Evolutionary conservation across 106 monocot species (phyloP).

Genomic region (Hemerocallis citrina): DNA sequence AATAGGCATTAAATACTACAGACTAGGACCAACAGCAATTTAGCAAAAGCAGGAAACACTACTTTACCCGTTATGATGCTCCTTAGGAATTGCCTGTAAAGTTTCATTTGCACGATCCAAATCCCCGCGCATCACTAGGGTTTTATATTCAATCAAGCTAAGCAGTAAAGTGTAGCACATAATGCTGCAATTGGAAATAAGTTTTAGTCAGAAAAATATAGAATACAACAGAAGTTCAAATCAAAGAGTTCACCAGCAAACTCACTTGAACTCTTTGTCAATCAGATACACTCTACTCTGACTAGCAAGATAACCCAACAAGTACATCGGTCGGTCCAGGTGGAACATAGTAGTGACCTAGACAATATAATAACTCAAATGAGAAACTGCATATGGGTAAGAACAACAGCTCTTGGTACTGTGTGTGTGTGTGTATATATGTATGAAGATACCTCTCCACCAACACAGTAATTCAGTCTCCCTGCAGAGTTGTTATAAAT

Average conservation of each 20-base stretch:
- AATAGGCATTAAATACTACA: no score
- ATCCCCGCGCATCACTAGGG: slow-evolving; percentile 81
- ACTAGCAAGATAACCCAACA: slow-evolving; percentile 86
- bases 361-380: no score
- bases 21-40: no score
- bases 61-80: slow-evolving; percentile 70
- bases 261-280: slow-evolving; percentile 98
- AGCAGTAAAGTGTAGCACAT: slow-evolving; percentile 93
- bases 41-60: background rate
- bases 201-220: background rate
- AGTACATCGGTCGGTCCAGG: slow-evolving; percentile 93
- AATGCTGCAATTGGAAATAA: slow-evolving; percentile 41
- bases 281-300: slow-evolving; percentile 94
- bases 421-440: no score
- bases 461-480: slow-evolving; percentile 94
- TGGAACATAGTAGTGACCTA: slow-evolving; percentile 99
- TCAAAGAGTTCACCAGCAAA: slow-evolving; percentile 4
- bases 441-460: slow-evolving; percentile 70
- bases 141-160: slow-evolving; percentile 96
- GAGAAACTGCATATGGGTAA: no score
- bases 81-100: slow-evolving; percentile 56
- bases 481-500: slow-evolving; percentile 92
- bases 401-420: no score
- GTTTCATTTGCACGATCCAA: slow-evolving; percentile 59
- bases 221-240: background rate